Evolutionary conservation across 176 grass and related monocot species (phyloP).

Genomic region (Oryza glaberrima): DNA sequence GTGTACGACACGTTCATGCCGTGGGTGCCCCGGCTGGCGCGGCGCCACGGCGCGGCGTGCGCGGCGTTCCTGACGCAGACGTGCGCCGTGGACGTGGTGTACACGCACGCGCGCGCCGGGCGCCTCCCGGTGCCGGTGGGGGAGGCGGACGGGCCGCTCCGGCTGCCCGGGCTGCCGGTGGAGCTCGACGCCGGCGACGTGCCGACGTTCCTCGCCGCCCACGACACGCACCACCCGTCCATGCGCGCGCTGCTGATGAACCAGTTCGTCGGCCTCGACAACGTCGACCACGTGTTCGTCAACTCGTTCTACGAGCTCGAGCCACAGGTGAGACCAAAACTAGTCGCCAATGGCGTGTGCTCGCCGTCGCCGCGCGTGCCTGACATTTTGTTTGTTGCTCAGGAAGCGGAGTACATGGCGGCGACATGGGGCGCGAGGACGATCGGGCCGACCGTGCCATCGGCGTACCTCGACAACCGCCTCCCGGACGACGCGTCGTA

Average conservation of each 20-base stretch:
- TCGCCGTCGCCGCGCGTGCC: too few species aligned
- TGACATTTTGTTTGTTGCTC: too few species aligned
- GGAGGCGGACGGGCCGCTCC: background rate
- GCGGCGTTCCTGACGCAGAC: conserved; percentile 71
- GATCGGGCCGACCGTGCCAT: conserved; percentile 40
- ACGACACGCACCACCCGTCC: conserved; percentile 5
- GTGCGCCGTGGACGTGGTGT: conserved; percentile 57
- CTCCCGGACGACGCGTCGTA: conserved; percentile 48
- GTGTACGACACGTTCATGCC: conserved; percentile 71
- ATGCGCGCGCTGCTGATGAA: conserved; percentile 38
- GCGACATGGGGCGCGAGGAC: conserved; percentile 31
- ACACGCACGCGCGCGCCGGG: conserved; percentile 49
- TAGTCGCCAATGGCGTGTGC: too few species aligned
- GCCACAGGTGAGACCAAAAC: conserved; percentile 34
- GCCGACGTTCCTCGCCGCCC: conserved; percentile 48
- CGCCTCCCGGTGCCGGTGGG: conserved; percentile 32
- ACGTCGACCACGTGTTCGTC: conserved; percentile 61
- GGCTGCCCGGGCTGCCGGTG: conserved; percentile 45
- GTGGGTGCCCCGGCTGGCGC: conserved; percentile 54
- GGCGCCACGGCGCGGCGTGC: conserved; percentile 25
- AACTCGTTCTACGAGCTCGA: conserved; percentile 74
- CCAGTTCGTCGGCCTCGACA: conserved; percentile 56
- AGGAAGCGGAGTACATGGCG: conserved; percentile 48
- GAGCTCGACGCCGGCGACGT: conserved; percentile 26
- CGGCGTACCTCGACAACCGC: conserved; percentile 41